Evolutionary conservation across 2,329 filamentous ascomycete species (phyloP).

Genomic region (Stylonectria norvegica): DNA sequence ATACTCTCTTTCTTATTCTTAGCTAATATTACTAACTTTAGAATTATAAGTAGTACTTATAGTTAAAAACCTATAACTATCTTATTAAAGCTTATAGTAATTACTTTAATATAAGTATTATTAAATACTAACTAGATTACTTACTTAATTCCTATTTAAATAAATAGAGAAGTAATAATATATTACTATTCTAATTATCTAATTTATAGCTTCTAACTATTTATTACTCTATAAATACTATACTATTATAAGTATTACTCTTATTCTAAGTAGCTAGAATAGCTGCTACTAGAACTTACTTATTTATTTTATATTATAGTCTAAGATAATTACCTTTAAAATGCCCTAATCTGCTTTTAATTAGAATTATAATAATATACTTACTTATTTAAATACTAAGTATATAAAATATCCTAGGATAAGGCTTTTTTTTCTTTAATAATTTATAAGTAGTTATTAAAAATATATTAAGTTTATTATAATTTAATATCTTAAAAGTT

Average conservation of each 20-base stretch:
- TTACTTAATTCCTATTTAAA: no score
- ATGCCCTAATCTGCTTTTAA: background rate
- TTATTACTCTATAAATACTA: background rate
- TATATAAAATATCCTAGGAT: background rate
- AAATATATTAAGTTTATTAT: background rate
- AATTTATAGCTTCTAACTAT: no score
- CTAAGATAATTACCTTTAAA: background rate
- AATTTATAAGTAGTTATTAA: background rate
- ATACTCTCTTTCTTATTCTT: no score
- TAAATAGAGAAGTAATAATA: no score
- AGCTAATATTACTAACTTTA: no score
- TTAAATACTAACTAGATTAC: no score
- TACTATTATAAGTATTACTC: background rate
- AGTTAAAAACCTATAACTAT: no score
- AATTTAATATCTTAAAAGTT: background rate
- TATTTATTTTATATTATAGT: background rate
- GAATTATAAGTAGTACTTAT: no score
- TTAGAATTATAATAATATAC: background rate
- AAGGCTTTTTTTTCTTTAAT: background rate
- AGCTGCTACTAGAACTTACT: background rate
- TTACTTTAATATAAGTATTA: no score
- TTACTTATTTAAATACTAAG: background rate
- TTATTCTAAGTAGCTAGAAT: background rate
- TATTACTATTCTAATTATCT: no score
- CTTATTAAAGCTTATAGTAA: no score